Percentiles rank a stretch among this genome's conserved stretches.
These are phyloP conservation scores for Quillaja saponaria DNA, from an alignment of 306 rosid species.

Conservation along the genomic window DNA sequence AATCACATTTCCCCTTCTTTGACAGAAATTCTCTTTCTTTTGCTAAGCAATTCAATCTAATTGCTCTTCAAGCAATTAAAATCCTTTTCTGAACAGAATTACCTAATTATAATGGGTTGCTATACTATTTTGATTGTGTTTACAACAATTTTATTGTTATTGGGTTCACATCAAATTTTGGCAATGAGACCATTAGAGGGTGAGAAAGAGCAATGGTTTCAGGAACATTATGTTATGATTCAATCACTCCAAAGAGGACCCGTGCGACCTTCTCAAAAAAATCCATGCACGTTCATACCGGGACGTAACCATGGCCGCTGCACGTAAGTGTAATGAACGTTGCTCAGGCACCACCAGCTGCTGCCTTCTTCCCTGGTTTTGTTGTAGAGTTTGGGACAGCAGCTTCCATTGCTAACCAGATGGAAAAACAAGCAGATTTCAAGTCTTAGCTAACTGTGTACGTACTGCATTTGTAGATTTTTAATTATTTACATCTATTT, in stretches of 20 bases:
- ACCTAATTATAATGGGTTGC: constrained; percentile 9
- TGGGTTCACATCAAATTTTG: not conserved
- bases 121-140: too few relatives aligned
- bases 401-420: not conserved
- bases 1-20: too few relatives aligned
- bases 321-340: constrained; percentile 17
- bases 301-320: constrained; percentile 19
- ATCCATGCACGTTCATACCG: constrained; percentile 30
- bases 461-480: too few relatives aligned
- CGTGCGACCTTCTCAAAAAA: not conserved
- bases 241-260: constrained; percentile 17
- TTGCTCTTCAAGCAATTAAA: too few relatives aligned
- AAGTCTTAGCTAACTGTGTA: not conserved
- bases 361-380: not conserved
- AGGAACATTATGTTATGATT: not conserved
- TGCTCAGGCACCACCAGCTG: not conserved
- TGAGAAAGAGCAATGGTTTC: constrained; percentile 10
- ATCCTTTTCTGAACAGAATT: too few relatives aligned
- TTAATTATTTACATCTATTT: too few relatives aligned
- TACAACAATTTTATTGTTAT: constrained; percentile 10
- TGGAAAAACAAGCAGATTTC: not conserved
- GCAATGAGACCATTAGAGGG: constrained; percentile 27
- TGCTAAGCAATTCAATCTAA: too few relatives aligned
- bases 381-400: constrained; percentile 18
- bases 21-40: too few relatives aligned